Evolutionary conservation across 768 basidiomycete genomes (phyloP).

Genomic region (Hydnum rufescens): DNA sequence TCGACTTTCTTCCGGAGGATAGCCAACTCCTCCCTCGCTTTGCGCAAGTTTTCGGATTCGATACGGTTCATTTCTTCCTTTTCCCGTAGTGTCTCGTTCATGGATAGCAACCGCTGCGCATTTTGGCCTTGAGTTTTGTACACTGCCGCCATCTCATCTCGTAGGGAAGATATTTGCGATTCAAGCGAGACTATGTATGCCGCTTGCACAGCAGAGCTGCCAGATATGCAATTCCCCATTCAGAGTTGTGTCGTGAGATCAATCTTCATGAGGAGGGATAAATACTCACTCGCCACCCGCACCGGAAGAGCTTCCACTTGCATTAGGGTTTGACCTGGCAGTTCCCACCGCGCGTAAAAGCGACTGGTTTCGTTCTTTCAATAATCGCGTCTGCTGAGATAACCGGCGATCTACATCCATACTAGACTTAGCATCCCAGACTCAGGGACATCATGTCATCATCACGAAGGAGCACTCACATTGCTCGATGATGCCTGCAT

Average conservation of each 20-base stretch:
- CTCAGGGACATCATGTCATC: conserved; percentile 6
- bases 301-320: not conserved
- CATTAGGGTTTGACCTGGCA: conserved; percentile 38
- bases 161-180: conserved; percentile 76
- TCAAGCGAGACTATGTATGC: conserved; percentile 87
- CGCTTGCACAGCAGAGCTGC: conserved; percentile 63
- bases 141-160: conserved; percentile 80
- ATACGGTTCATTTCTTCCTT: conserved; percentile 74
- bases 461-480: conserved; percentile 31
- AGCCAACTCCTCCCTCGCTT: conserved; percentile 54
- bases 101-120: conserved; percentile 74
- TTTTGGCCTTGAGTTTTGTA: conserved; percentile 96
- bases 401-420: conserved; percentile 54
- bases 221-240: no score
- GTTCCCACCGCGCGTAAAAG: conserved; percentile 68
- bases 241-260: not conserved
- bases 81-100: conserved; percentile 89
- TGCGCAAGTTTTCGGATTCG: conserved; percentile 62
- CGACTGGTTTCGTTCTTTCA: conserved; percentile 83
- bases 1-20: conserved; percentile 55
- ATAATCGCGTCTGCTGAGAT: conserved; percentile 75
- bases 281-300: conserved; percentile 30
- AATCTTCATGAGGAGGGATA: conserved; percentile 3
- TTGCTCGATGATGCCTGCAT: conserved; percentile 76
- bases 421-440: not conserved